phyloP scores from a whole-genome alignment of 2,329 filamentous ascomycete species.

The Beauveria sp. region DNA sequence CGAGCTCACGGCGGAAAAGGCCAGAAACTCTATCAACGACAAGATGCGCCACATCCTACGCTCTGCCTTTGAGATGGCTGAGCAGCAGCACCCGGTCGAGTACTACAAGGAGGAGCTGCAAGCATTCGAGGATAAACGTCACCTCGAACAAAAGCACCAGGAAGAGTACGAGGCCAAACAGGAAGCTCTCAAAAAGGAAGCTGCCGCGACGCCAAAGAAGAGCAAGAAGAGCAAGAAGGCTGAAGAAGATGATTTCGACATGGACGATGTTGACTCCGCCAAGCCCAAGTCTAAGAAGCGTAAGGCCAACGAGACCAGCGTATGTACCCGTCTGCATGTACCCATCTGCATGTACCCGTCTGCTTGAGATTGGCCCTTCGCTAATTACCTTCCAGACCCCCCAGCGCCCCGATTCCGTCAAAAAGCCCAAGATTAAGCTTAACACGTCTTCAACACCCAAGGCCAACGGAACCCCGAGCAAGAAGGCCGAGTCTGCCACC shows the following conservation, averaged over 20 bases:
- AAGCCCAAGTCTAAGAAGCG: slow-evolving; percentile 72
- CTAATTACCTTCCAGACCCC: slow-evolving; percentile 34
- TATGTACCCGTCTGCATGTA: slow-evolving; percentile 21
- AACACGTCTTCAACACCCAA: slow-evolving; percentile 62
- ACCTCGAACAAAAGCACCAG: slow-evolving; percentile 45
- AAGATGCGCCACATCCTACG: slow-evolving; percentile 77
- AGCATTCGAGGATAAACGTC: slow-evolving; percentile 57
- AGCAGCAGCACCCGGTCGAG: slow-evolving; percentile 67
- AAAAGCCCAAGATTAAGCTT: slow-evolving; percentile 62
- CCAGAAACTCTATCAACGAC: slow-evolving; percentile 59
- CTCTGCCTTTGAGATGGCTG: slow-evolving; percentile 71
- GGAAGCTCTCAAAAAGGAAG: slow-evolving; percentile 28
- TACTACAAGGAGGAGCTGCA: slow-evolving; percentile 77
- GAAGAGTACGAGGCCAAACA: slow-evolving; percentile 26
- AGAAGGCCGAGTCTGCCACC: slow-evolving; percentile 44
- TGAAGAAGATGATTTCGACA: slow-evolving; percentile 52
- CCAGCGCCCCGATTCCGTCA: slow-evolving; percentile 53
- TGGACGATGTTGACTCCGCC: slow-evolving; percentile 51
- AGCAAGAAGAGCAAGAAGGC: slow-evolving; percentile 22
- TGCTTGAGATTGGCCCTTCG: slow-evolving; percentile 10
- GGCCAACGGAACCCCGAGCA: slow-evolving; percentile 56
- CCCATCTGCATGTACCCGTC: slow-evolving; percentile 13
- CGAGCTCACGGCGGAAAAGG: slow-evolving; percentile 66
- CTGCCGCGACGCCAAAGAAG: slow-evolving; percentile 28
- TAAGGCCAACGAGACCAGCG: slow-evolving; percentile 68